phyloP scores from a whole-genome alignment of 352 stramenopile species.

The Pythium utonaiense region DNA sequence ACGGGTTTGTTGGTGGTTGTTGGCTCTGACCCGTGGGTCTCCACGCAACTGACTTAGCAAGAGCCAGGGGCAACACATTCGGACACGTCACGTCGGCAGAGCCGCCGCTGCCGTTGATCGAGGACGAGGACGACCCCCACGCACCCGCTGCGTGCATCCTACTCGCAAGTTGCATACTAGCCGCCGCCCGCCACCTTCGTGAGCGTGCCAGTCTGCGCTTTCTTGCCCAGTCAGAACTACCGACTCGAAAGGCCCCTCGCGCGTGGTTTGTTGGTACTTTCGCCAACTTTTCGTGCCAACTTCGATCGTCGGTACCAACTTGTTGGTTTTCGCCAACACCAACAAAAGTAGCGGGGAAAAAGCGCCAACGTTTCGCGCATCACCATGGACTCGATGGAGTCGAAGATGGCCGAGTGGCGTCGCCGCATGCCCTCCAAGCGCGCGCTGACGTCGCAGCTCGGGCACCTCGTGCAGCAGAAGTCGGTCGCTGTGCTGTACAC shows the following conservation, averaged over 20 bases:
- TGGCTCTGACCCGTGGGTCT: not conserved
- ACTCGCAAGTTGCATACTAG: not conserved
- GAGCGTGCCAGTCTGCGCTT: not conserved
- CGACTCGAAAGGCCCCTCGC: not conserved
- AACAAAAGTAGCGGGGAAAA: not conserved
- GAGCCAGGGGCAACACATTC: slow-evolving; percentile 7
- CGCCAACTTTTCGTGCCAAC: not conserved
- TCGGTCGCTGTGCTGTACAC: slow-evolving; percentile 71
- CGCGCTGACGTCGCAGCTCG: slow-evolving; percentile 52
- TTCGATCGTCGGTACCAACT: no score
- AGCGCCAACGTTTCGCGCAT: not conserved
- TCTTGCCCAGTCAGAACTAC: slow-evolving; percentile 1
- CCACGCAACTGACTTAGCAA: slow-evolving; percentile 10
- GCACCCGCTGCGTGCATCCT: not conserved
- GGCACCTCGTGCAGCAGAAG: slow-evolving; percentile 80
- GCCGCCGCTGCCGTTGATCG: not conserved
- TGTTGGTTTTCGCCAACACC: no score
- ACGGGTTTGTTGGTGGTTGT: no score
- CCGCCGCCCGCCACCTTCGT: not conserved
- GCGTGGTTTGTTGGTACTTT: not conserved
- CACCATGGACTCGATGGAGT: slow-evolving; percentile 51
- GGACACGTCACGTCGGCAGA: slow-evolving; percentile 4
- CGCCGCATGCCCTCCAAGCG: slow-evolving; percentile 77
- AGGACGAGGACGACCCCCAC: slow-evolving; percentile 3
- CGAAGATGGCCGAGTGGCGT: slow-evolving; percentile 61